Evolutionary conservation across 1,284 basidiomycete genomes (phyloP).

Genomic region (Caloboletus firmus): DNA sequence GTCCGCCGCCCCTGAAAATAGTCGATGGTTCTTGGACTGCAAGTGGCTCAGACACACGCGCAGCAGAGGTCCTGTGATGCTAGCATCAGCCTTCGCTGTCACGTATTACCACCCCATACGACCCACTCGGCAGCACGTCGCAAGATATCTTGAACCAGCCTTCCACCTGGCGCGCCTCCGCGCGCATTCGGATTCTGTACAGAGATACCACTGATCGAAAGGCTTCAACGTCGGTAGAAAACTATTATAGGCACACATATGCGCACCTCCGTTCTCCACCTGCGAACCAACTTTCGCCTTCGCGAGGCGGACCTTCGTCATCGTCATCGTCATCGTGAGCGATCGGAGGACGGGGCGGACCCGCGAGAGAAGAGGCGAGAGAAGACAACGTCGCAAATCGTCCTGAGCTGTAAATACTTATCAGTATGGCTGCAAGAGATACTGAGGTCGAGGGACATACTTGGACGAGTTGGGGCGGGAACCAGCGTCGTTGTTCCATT

Average conservation of each 20-base stretch:
- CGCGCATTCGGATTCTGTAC: conserved; percentile 80
- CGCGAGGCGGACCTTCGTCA: conserved; percentile 45
- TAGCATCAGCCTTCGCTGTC: background rate
- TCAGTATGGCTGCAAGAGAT: background rate
- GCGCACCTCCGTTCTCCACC: conserved; percentile 83
- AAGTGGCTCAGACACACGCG: conserved; percentile 25
- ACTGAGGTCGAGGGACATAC: conserved; percentile 2
- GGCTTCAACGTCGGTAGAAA: background rate
- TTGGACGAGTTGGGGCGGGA: conserved; percentile 7
- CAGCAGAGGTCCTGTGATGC: conserved; percentile 24
- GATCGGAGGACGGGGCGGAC: conserved; percentile 13
- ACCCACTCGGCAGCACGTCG: conserved; percentile 79
- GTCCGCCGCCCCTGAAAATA: conserved; percentile 69
- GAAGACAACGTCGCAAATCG: conserved; percentile 27
- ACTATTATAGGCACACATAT: background rate
- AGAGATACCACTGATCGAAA: conserved; percentile 71
- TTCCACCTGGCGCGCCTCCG: conserved; percentile 52
- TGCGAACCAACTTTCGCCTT: conserved; percentile 72
- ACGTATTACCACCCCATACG: background rate
- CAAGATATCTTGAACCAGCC: conserved; percentile 80
- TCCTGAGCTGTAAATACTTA: conserved; percentile 4
- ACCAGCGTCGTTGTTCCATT: conserved; percentile 22
- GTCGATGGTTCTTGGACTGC: background rate
- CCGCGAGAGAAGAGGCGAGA: conserved; percentile 16
- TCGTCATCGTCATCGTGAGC: conserved; percentile 38